Evolutionary conservation across 306 rosid genomes (phyloP).

Genomic region (Vigna unguiculata): DNA sequence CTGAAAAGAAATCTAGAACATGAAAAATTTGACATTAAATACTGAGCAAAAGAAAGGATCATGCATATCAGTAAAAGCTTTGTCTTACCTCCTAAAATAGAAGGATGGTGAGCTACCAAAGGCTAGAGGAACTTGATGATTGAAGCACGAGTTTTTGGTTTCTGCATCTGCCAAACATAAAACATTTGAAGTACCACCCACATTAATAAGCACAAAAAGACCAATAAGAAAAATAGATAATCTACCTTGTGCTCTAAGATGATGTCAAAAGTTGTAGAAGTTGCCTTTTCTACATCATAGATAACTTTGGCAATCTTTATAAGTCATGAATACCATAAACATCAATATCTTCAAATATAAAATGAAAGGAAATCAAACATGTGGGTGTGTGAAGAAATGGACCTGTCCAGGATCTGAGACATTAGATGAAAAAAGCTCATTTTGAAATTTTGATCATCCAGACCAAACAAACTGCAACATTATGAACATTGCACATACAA

Average conservation of each 20-base stretch:
- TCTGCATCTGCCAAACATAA: slow-evolving; percentile 70
- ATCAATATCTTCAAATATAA: slow-evolving; percentile 47
- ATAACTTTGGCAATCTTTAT: slow-evolving; percentile 85
- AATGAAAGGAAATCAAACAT: slow-evolving; percentile 40
- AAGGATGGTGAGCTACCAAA: slow-evolving; percentile 89
- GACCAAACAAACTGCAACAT: slow-evolving; percentile 71
- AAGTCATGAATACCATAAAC: slow-evolving; percentile 38
- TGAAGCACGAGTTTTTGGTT: slow-evolving; percentile 78
- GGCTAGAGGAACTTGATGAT: slow-evolving; percentile 88
- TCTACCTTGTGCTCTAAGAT: too few relatives aligned
- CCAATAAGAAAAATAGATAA: slow-evolving; percentile 25
- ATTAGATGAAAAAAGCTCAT: slow-evolving; percentile 81
- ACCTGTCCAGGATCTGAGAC: slow-evolving; percentile 89
- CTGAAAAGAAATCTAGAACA: slow-evolving; percentile 54
- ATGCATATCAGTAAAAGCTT: slow-evolving; percentile 14
- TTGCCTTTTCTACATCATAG: slow-evolving; percentile 95
- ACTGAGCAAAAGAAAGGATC: slow-evolving; percentile 37
- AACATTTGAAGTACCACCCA: slow-evolving; percentile 38
- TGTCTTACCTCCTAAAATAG: slow-evolving; percentile 75
- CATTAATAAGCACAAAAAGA: slow-evolving; percentile 33
- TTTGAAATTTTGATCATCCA: slow-evolving; percentile 93
- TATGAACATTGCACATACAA: slow-evolving; percentile 34
- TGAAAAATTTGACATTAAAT: slow-evolving; percentile 27
- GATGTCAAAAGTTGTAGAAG: too few relatives aligned
- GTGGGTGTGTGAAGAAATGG: slow-evolving; percentile 36